Conservation (phyloP, 2,329 filamentous ascomycete species). For the Elsinoe australis region DNA sequence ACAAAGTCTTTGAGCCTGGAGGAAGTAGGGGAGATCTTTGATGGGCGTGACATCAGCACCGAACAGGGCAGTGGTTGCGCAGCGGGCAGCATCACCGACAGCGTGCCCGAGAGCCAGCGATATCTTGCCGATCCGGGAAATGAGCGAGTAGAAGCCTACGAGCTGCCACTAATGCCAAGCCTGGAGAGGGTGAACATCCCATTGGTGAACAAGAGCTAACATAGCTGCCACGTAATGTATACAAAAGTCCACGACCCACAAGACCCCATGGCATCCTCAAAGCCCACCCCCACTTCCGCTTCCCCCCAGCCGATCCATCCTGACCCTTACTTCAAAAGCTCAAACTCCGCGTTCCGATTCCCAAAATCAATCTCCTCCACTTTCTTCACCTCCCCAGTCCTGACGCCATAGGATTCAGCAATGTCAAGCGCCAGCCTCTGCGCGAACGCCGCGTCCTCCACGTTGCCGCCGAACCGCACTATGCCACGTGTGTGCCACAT, state of each 20-base stretch:
- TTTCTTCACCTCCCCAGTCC: too few relatives aligned
- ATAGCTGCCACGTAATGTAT: background rate
- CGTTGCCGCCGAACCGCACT: too few relatives aligned
- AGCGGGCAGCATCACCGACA: background rate
- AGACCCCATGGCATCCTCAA: too few relatives aligned
- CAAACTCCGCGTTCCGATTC: too few relatives aligned
- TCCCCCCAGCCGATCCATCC: too few relatives aligned
- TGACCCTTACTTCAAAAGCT: too few relatives aligned
- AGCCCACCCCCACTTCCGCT: too few relatives aligned
- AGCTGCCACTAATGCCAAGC: background rate
- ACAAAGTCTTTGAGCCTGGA: constrained; percentile 32
- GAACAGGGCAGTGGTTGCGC: background rate
- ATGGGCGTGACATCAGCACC: constrained; percentile 22
- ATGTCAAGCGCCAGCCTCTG: too few relatives aligned
- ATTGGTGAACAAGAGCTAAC: background rate
- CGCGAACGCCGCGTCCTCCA: too few relatives aligned
- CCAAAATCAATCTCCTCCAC: too few relatives aligned
- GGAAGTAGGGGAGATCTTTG: constrained; percentile 40
- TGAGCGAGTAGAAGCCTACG: background rate
- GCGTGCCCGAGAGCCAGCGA: background rate
- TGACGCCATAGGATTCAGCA: too few relatives aligned
- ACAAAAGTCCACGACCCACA: background rate
- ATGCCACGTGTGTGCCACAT: too few relatives aligned
- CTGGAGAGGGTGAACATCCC: background rate
- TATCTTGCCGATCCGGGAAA: background rate